These are phyloP conservation scores for Cyclanthera cordifolia DNA, from an alignment of 306 rosid species.

Conservation along the genomic window DNA sequence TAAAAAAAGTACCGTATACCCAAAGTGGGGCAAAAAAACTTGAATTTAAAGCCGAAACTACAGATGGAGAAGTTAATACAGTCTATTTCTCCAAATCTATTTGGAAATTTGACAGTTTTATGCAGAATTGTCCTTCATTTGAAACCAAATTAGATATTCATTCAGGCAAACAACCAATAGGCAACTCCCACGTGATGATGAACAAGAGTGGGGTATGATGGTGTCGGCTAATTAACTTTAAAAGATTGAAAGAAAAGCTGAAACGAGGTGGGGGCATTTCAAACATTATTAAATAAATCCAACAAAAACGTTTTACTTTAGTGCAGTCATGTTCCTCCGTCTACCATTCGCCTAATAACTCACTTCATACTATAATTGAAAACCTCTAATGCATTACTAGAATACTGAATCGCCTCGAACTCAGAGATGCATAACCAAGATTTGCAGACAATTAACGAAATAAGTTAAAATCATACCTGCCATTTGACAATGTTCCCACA, in stretches of 20 bases:
- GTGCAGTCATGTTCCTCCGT: background rate
- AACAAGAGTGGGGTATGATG: background rate
- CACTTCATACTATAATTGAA: background rate
- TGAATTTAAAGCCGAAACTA: background rate
- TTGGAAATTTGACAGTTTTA: background rate
- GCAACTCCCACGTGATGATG: constrained; percentile 1
- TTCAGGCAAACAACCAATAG: background rate
- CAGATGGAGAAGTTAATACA: background rate
- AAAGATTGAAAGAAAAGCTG: background rate
- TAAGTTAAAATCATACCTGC: background rate
- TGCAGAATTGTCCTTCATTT: background rate
- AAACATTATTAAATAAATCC: background rate
- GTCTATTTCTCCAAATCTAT: background rate
- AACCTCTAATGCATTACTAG: background rate
- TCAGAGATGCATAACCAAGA: background rate
- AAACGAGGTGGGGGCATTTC: background rate
- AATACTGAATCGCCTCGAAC: background rate
- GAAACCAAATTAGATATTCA: background rate
- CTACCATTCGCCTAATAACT: background rate
- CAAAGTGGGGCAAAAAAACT: background rate
- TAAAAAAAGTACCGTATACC: background rate
- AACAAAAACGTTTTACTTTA: background rate
- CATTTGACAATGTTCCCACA: background rate
- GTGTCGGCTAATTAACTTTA: constrained; percentile 1
- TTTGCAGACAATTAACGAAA: background rate